Evolutionary conservation across 805 yeast species (phyloP).

Genomic region (Kockiozyma suomiensis): DNA sequence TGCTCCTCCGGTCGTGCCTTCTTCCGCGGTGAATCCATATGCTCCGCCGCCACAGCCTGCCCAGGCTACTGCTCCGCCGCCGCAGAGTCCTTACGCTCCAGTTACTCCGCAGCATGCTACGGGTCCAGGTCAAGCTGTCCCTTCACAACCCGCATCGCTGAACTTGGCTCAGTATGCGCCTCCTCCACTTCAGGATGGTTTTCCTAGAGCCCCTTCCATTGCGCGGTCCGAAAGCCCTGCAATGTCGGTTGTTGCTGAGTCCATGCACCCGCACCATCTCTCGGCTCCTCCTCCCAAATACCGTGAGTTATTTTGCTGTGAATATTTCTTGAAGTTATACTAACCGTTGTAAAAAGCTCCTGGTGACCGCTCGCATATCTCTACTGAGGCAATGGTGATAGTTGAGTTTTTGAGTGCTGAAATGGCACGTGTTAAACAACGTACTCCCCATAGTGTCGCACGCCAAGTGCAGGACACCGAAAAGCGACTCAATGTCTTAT

Average conservation of each 20-base stretch:
- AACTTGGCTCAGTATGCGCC: slow-evolving; percentile 40
- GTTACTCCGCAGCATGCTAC: slow-evolving; percentile 19
- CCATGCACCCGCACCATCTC: slow-evolving; percentile 20
- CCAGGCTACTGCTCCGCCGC: slow-evolving; percentile 6
- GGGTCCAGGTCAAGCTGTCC: slow-evolving; percentile 15
- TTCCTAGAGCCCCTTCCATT: slow-evolving; percentile 37
- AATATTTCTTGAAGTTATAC: slow-evolving; percentile 40
- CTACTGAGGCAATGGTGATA: slow-evolving; percentile 60
- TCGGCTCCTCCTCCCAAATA: slow-evolving; percentile 39
- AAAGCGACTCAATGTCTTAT: slow-evolving; percentile 74
- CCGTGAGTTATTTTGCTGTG: slow-evolving; percentile 16
- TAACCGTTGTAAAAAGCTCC: slow-evolving; percentile 41
- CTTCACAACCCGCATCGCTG: slow-evolving; percentile 21
- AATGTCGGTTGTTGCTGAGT: slow-evolving; percentile 38
- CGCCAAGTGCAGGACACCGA: slow-evolving; percentile 81
- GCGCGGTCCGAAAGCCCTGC: slow-evolving; percentile 36
- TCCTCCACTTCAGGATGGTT: slow-evolving; percentile 42
- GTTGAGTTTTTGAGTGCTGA: slow-evolving; percentile 57
- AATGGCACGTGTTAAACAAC: slow-evolving; percentile 64
- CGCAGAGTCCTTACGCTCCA: slow-evolving; percentile 29
- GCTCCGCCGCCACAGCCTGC: slow-evolving; percentile 41
- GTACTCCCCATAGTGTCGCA: slow-evolving; percentile 49
- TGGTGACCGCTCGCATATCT: slow-evolving; percentile 71
- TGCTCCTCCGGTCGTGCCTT: slow-evolving; percentile 33
- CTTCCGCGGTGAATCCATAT: slow-evolving; percentile 45